phyloP scores from a whole-genome alignment of 345 rosid species.

The Microcos paniculata region DNA sequence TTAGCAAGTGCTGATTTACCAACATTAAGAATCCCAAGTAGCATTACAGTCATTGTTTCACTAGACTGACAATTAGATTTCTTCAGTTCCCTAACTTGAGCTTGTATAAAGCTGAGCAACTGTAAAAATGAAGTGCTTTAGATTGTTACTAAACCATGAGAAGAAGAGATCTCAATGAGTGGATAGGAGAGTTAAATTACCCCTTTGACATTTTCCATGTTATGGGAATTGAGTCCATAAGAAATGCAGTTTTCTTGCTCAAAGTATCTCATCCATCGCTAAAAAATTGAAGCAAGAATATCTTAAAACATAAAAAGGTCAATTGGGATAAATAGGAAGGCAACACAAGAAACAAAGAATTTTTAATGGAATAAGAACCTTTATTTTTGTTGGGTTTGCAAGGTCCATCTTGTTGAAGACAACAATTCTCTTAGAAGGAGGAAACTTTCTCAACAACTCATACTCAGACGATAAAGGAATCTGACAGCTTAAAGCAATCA shows the following conservation, averaged over 20 bases:
- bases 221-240: conserved; percentile 73
- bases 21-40: conserved; percentile 80
- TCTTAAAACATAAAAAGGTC: not conserved
- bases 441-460: conserved; percentile 39
- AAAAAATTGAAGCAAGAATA: not conserved
- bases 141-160: too few relatives aligned
- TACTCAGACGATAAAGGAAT: conserved; percentile 65
- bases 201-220: conserved; percentile 62
- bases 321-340: not conserved
- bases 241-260: conserved; percentile 41
- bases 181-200: conserved; percentile 25
- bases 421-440: conserved; percentile 39
- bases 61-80: too few relatives aligned
- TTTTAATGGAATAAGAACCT: conserved; percentile 23
- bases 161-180: not conserved
- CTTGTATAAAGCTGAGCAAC: conserved; percentile 80
- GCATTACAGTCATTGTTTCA: conserved; percentile 70
- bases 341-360: not conserved
- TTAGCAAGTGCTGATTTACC: conserved; percentile 87
- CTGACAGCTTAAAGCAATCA: conserved; percentile 28
- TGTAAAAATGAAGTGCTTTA: conserved; percentile 33
- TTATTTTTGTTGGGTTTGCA: conserved; percentile 44
- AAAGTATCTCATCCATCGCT: conserved; percentile 63
- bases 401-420: conserved; percentile 85
- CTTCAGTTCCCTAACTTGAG: conserved; percentile 53